Percentiles rank a stretch among this genome's conserved stretches.
These are phyloP conservation scores for Gilbertella persicaria DNA, from an alignment of 371 early-diverging fungal species.

Conservation along the genomic window DNA sequence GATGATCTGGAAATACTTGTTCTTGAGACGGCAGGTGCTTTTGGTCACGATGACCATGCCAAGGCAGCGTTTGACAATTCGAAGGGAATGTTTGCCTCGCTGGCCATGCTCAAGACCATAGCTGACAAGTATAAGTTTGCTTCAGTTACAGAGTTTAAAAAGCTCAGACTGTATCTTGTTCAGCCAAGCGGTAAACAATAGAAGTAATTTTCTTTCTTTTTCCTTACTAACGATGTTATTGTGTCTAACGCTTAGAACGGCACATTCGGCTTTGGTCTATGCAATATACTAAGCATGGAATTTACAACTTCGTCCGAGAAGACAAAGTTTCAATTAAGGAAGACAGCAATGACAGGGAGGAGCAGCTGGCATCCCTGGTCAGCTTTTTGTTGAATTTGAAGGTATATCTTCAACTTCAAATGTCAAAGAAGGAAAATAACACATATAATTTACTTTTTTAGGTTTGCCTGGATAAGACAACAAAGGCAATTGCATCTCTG, in stretches of 20 bases:
- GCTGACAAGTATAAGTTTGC: slow-evolving; percentile 9
- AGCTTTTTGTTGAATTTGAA: slow-evolving; percentile 18
- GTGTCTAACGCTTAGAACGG: background rate
- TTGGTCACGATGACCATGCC: slow-evolving; percentile 13
- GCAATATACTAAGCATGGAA: slow-evolving; percentile 6
- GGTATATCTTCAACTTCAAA: slow-evolving; percentile 18
- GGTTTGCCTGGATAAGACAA: slow-evolving; percentile 14
- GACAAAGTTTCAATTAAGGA: slow-evolving; percentile 9
- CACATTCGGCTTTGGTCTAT: background rate
- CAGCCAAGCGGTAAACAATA: slow-evolving; percentile 8
- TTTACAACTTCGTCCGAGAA: slow-evolving; percentile 18
- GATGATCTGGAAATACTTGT: slow-evolving; percentile 18
- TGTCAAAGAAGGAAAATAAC: slow-evolving; percentile 13
- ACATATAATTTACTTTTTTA: slow-evolving; percentile 14
- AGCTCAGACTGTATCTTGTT: slow-evolving; percentile 13
- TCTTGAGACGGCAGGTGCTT: slow-evolving; percentile 23
- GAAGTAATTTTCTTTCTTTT: no score
- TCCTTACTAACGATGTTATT: background rate
- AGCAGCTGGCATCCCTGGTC: background rate
- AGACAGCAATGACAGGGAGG: slow-evolving; percentile 13
- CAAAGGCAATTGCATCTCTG: slow-evolving; percentile 6
- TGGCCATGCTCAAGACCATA: slow-evolving; percentile 16
- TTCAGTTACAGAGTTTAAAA: slow-evolving; percentile 13
- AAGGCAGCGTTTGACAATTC: slow-evolving; percentile 21
- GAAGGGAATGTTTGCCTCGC: slow-evolving; percentile 20